These are phyloP conservation scores for Quercus gilva DNA, from an alignment of 306 rosid species.

Conservation along the genomic window DNA sequence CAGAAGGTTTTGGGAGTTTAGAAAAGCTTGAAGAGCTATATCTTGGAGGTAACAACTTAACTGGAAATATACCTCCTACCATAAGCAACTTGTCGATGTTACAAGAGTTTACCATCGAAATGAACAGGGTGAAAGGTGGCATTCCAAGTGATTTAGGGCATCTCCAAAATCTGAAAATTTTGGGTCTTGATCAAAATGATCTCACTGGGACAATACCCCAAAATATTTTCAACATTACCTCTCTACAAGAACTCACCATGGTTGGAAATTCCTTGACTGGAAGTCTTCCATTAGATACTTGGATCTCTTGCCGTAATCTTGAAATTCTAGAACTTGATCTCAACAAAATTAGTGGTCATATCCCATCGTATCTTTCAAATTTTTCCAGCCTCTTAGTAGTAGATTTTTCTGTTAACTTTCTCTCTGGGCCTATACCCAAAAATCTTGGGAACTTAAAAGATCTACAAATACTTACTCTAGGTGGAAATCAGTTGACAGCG, in stretches of 20 bases:
- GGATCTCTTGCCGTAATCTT: no score
- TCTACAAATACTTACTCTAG: no score
- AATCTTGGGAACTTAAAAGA: no score
- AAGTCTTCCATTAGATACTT: no score
- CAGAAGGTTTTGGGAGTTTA: background rate
- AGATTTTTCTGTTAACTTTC: background rate
- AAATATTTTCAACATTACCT: background rate
- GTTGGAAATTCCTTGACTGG: no score
- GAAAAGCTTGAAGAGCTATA: background rate
- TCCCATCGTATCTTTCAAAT: background rate
- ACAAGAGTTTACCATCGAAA: background rate
- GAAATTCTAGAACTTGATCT: rapidly evolving
- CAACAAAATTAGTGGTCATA: background rate
- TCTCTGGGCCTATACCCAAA: background rate
- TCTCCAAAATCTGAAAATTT: background rate
- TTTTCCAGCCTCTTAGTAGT: background rate
- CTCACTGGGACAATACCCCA: background rate
- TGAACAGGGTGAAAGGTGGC: background rate
- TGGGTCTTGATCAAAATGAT: no score
- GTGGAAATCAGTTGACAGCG: no score
- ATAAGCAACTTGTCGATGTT: background rate
- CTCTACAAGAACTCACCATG: no score
- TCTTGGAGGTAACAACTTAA: background rate
- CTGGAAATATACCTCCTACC: background rate
- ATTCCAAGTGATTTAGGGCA: background rate